These are phyloP conservation scores for Aspergillus transmontanensis DNA, from an alignment of 2,329 filamentous ascomycete genomes.

Conservation along the genomic window DNA sequence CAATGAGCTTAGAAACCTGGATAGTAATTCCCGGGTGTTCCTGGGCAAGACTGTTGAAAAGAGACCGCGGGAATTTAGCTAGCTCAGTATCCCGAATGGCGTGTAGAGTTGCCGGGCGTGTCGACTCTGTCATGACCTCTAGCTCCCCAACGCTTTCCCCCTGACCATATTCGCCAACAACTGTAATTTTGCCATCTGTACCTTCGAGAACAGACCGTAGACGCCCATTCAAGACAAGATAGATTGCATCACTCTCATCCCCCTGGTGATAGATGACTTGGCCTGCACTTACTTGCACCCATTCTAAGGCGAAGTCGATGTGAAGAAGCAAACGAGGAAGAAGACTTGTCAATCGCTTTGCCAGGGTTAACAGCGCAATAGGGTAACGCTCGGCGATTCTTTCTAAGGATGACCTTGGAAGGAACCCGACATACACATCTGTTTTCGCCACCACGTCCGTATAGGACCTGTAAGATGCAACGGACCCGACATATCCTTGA, in stretches of 20 bases:
- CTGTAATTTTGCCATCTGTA: slow-evolving; percentile 77
- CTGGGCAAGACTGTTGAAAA: slow-evolving; percentile 96
- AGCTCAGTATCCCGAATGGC: slow-evolving; percentile 96
- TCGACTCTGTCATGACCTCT: slow-evolving; percentile 93
- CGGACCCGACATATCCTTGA: slow-evolving; percentile 89
- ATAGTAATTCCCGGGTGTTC: slow-evolving; percentile 98
- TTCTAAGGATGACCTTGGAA: slow-evolving; percentile 82
- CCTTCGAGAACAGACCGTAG: slow-evolving; percentile 81
- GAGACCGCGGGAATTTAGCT: slow-evolving; percentile 89
- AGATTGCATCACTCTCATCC: slow-evolving; percentile 97
- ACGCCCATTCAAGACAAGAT: slow-evolving; percentile 93
- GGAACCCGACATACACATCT: slow-evolving; percentile 95
- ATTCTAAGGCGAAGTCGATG: slow-evolving; percentile 97
- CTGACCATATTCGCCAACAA: slow-evolving; percentile 90
- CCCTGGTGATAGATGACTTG: slow-evolving; percentile 92
- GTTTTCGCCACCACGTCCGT: slow-evolving; percentile 97
- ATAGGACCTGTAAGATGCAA: slow-evolving; percentile 94
- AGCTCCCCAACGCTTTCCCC: slow-evolving; percentile 97
- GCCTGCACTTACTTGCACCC: slow-evolving; percentile 94
- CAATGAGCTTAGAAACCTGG: slow-evolving; percentile 98
- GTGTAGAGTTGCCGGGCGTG: slow-evolving; percentile 85
- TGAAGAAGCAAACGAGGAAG: slow-evolving; percentile 88
- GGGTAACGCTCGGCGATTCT: slow-evolving; percentile 91
- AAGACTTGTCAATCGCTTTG: slow-evolving; percentile 87
- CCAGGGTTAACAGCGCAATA: slow-evolving; percentile 90